Conservation (phyloP, 371 early-diverging fungal genomes). For the Lichtheimia ramosa region DNA sequence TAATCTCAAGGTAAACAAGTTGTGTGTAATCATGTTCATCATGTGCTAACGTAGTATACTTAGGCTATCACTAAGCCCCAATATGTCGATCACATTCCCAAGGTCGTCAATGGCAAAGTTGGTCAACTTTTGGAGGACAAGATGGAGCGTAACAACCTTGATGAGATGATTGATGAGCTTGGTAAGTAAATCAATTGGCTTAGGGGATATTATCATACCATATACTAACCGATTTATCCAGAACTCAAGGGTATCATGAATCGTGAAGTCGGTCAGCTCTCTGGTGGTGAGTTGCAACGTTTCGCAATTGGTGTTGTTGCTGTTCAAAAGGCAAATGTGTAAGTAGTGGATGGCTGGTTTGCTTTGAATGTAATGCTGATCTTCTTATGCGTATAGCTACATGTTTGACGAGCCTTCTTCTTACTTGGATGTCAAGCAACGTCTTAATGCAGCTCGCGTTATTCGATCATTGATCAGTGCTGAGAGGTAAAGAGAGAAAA, state of each 20-base stretch:
- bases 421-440: slow-evolving; percentile 99
- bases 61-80: slow-evolving; percentile 96
- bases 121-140: slow-evolving; percentile 75
- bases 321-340: slow-evolving; percentile 92
- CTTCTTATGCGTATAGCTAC: slow-evolving; percentile 62
- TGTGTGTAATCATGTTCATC: background rate
- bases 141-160: slow-evolving; percentile 72
- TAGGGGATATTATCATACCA: too few species aligned
- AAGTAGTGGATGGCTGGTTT: slow-evolving; percentile 17
- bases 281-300: slow-evolving; percentile 99
- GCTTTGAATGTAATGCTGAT: background rate
- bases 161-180: slow-evolving; percentile 74
- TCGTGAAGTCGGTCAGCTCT: slow-evolving; percentile 91
- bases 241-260: slow-evolving; percentile 87
- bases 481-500: slow-evolving; percentile 38
- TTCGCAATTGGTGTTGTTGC: slow-evolving; percentile 95
- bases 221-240: too few species aligned
- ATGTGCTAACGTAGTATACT: background rate
- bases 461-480: slow-evolving; percentile 86
- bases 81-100: slow-evolving; percentile 97
- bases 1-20: slow-evolving; percentile 67
- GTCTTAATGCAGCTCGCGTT: slow-evolving; percentile 95
- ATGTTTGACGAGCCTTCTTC: slow-evolving; percentile 99
- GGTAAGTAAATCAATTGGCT: slow-evolving; percentile 40
- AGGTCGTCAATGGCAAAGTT: slow-evolving; percentile 86